Base-by-base conservation (phyloP, 805 yeast genomes). In the Lipomyces chichibuensis region DNA sequence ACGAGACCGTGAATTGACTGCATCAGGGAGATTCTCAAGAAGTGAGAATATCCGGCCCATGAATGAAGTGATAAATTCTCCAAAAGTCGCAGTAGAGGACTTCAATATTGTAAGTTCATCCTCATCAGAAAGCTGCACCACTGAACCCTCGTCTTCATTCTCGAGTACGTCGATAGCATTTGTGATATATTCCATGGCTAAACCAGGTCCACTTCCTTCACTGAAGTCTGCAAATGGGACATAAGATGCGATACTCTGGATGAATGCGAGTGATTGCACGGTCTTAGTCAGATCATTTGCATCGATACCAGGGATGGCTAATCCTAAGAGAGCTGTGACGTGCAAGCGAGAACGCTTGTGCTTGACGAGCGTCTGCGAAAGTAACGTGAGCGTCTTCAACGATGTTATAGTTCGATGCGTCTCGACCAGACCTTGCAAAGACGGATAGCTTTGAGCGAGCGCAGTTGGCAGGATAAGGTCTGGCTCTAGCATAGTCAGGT, bases 221-320 rank as follows among this genome's bases (percentile, higher is more conserved):
- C 84, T 83, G 11, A 90, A 74, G 72, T 89, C 91, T 35, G 81
- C 80, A 68, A 92, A 82, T 0, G 97, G 97, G 2, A 90, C 84
- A 64, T 87, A 88, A 6, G 89, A 81, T 0, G 92, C 88, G 29
- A 88, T 84, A 0, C 91, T 82, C 11, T 91, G 88, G 64, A 95
- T 83, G 23, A 90, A 83, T 65, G 87, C 84, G 53, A 93, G 78
- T 0, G 96, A 84, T 61, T 86, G 83, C 17, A 87, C 81, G 0
- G 97, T 88, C 74, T 93, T 85, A 14, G 81, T 82, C 59, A 92
- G 82, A 77, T 95, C 99, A 75, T 93, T 95, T 0, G 93, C 85
- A 75, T 95, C 98, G 35, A 95, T 87, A 37, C 95, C 97, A 0
- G 92, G 90, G 7, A 92, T 76, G 1, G 88, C 80, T 76, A 91